phyloP scores from a whole-genome alignment of 805 yeast genomes.

The Ogataea ganodermae region DNA sequence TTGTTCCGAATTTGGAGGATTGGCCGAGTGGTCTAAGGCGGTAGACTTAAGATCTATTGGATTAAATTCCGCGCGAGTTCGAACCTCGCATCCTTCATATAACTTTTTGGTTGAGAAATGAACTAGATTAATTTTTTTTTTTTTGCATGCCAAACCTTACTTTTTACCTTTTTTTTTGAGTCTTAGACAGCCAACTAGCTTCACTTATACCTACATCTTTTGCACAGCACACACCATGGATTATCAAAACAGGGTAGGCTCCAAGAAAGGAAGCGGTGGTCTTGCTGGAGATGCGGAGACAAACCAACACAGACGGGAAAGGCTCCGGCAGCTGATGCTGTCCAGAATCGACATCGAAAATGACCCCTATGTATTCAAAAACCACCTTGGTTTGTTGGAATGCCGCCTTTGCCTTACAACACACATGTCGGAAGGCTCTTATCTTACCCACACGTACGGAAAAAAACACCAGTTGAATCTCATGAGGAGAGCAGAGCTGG shows the following conservation, averaged over 20 bases:
- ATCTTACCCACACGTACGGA: slow-evolving; percentile 82
- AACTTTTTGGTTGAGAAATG: not conserved
- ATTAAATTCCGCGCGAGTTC: slow-evolving; percentile 40
- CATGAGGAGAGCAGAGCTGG: slow-evolving; percentile 56
- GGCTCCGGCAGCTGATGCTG: slow-evolving; percentile 63
- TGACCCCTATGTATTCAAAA: slow-evolving; percentile 84
- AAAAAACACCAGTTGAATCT: slow-evolving; percentile 77
- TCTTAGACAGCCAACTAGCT: too few species aligned
- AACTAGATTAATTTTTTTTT: slow-evolving; percentile 17
- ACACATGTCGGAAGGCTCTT: slow-evolving; percentile 79
- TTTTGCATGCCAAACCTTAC: not conserved
- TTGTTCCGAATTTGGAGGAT: slow-evolving; percentile 30
- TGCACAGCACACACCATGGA: slow-evolving; percentile 58
- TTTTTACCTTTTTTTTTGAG: not conserved
- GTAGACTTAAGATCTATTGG: slow-evolving; percentile 41
- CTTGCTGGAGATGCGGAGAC: slow-evolving; percentile 73
- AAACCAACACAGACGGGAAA: slow-evolving; percentile 65
- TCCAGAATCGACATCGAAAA: slow-evolving; percentile 52
- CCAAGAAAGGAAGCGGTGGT: slow-evolving; percentile 91
- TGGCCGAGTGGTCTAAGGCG: slow-evolving; percentile 43
- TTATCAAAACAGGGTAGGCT: slow-evolving; percentile 84
- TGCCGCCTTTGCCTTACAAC: slow-evolving; percentile 83
- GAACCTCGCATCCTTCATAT: slow-evolving; percentile 40
- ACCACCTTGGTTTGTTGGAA: slow-evolving; percentile 81
- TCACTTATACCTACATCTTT: not conserved